A percentile compares a stretch with the other conserved stretches of the same genome.
Conservation (phyloP, 805 yeast species). For the Yarrowia phangngaensis region DNA sequence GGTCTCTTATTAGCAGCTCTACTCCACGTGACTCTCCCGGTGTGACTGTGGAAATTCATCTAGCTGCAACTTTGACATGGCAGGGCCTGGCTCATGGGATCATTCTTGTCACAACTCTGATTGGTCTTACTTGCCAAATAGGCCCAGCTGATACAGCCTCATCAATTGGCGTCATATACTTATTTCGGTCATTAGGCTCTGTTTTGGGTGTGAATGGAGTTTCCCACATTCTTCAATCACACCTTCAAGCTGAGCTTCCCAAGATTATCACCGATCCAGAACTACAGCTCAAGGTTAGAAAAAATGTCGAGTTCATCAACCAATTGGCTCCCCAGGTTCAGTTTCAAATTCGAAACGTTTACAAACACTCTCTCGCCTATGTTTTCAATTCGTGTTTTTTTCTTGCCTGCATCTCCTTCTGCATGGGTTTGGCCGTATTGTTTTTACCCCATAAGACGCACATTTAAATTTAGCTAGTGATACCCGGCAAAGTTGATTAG, state of each 20-base stretch:
- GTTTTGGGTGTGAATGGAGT: constrained; percentile 24
- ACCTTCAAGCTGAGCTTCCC: constrained; percentile 9
- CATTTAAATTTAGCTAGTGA: no score
- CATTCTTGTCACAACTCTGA: constrained; percentile 6
- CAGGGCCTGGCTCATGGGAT: constrained; percentile 25
- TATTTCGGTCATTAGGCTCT: constrained; percentile 17
- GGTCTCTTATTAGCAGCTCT: constrained; percentile 1
- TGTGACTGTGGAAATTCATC: neutral
- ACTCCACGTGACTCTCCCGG: neutral
- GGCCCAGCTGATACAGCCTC: constrained; percentile 17
- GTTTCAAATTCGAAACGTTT: constrained; percentile 7
- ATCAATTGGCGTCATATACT: constrained; percentile 24
- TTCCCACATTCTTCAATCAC: constrained; percentile 7
- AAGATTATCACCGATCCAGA: constrained; percentile 14
- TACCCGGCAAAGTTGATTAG: no score
- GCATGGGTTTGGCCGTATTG: constrained; percentile 11
- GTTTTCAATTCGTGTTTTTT: constrained; percentile 5
- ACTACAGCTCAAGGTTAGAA: constrained; percentile 13
- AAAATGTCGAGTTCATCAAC: constrained; percentile 22
- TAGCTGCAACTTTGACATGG: neutral
- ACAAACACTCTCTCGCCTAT: constrained; percentile 6
- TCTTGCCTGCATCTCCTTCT: constrained; percentile 3
- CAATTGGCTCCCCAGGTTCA: constrained; percentile 17
- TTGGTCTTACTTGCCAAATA: constrained; percentile 7
- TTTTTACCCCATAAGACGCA: no score